These are phyloP conservation scores for Pogostemon cablin DNA, from an alignment of 257 asterid genomes.

Conservation along the genomic window DNA sequence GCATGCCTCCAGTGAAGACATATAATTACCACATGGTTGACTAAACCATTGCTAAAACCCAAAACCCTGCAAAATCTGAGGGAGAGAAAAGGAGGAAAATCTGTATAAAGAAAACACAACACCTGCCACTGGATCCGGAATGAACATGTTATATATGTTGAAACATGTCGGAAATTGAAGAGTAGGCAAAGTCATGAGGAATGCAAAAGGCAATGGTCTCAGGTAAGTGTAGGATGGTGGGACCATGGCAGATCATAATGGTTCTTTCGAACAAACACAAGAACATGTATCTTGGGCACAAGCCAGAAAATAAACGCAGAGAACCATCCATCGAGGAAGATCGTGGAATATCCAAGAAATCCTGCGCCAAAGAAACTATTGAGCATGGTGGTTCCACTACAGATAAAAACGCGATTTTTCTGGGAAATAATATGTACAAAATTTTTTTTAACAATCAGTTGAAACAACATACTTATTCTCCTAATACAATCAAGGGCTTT, in stretches of 20 bases:
- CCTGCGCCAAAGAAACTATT: conserved; percentile 99
- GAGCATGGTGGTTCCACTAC: conserved; percentile 72
- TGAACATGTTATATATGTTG: conserved; percentile 88
- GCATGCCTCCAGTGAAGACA: conserved; percentile 45
- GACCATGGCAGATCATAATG: conserved; percentile 92
- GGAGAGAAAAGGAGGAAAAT: conserved; percentile 43
- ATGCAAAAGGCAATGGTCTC: conserved; percentile 94
- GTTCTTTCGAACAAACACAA: conserved; percentile 80
- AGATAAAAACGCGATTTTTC: conserved; percentile 41
- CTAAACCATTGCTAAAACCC: conserved; percentile 49
- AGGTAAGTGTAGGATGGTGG: conserved; percentile 75
- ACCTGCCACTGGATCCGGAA: conserved; percentile 92
- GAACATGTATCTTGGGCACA: conserved; percentile 85
- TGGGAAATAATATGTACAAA: conserved; percentile 43
- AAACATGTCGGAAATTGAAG: conserved; percentile 83
- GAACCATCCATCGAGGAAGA: conserved; percentile 93
- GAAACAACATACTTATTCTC: conserved; percentile 33
- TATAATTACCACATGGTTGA: conserved; percentile 44
- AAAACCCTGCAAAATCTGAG: conserved; percentile 52
- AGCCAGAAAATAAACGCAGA: conserved; percentile 90
- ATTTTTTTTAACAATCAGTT: conserved; percentile 34
- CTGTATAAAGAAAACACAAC: conserved; percentile 70
- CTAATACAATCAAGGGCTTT: conserved; percentile 31
- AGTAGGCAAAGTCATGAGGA: conserved; percentile 92
- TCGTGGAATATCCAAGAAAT: conserved; percentile 86